Percentiles rank a stretch among this genome's conserved stretches.
Conservation (phyloP, 768 basidiomycete species). For the Panus rudis region DNA sequence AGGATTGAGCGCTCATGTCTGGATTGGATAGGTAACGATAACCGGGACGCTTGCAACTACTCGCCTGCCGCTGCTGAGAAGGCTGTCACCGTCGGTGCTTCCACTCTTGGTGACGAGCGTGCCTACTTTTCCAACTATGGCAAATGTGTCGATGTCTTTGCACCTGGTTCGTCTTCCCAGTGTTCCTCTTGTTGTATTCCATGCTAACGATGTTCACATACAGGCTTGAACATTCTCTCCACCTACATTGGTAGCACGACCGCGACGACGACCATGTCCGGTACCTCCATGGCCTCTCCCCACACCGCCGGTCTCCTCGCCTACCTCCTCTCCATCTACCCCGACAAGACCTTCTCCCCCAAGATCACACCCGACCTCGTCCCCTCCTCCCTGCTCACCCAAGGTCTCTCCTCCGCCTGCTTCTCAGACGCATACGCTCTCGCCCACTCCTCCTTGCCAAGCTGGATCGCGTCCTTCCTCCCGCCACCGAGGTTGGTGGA, state of each 20-base stretch:
- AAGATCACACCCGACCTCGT: constrained; percentile 30
- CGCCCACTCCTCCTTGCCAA: constrained; percentile 48
- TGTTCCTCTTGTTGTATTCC: neutral
- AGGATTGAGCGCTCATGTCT: neutral
- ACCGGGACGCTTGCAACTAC: constrained; percentile 85
- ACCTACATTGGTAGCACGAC: constrained; percentile 65
- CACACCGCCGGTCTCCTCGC: constrained; percentile 87
- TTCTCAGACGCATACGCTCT: constrained; percentile 46
- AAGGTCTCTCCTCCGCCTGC: constrained; percentile 27
- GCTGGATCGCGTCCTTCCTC: constrained; percentile 50
- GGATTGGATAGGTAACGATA: constrained; percentile 61
- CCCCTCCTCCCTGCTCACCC: constrained; percentile 29
- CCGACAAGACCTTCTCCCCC: constrained; percentile 56
- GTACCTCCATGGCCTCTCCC: constrained; percentile 93
- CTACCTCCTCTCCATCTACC: constrained; percentile 88
- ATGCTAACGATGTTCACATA: neutral
- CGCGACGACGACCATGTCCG: constrained; percentile 74
- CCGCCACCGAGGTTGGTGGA: constrained; percentile 45
- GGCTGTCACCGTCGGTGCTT: constrained; percentile 93
- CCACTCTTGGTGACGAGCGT: constrained; percentile 71
- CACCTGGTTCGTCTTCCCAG: constrained; percentile 50
- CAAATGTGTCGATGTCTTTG: constrained; percentile 87
- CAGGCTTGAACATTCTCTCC: constrained; percentile 80
- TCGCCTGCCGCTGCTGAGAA: constrained; percentile 87
- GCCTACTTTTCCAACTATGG: constrained; percentile 94